Evolutionary conservation across 2,329 filamentous ascomycete species (phyloP).

Genomic region (Aspergillus thermomutatus): DNA sequence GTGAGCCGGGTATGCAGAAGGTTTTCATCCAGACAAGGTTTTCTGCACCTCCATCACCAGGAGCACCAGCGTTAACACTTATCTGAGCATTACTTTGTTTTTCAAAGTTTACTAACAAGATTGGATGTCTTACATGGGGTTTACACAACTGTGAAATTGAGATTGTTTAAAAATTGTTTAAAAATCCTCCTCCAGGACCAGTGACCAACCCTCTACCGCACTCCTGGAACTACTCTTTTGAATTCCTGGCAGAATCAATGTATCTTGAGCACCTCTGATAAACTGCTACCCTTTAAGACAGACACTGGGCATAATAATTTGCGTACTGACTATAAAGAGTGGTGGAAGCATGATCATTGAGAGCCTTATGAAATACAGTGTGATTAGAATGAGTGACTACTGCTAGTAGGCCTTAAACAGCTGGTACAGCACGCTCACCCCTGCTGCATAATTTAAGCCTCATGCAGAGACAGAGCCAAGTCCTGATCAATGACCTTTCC

Average conservation of each 20-base stretch:
- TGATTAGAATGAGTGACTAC: background rate
- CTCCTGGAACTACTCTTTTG: background rate
- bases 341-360: background rate
- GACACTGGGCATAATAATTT: background rate
- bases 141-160: background rate
- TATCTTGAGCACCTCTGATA: background rate
- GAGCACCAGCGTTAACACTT: constrained; percentile 51
- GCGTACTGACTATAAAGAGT: background rate
- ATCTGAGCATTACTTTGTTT: constrained; percentile 6
- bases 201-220: background rate
- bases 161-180: background rate
- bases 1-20: constrained; percentile 73
- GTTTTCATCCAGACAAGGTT: constrained; percentile 64
- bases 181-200: background rate
- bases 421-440: too few species aligned
- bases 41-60: constrained; percentile 49
- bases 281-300: background rate
- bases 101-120: background rate
- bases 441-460: background rate
- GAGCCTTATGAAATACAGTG: background rate
- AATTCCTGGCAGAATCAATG: background rate
- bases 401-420: background rate
- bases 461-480: background rate
- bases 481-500: background rate
- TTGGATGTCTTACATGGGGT: background rate